Percentiles rank a stretch among this genome's conserved stretches.
Conservation (phyloP, 176 grass and related monocot species). For the Eleusine coracana region DNA sequence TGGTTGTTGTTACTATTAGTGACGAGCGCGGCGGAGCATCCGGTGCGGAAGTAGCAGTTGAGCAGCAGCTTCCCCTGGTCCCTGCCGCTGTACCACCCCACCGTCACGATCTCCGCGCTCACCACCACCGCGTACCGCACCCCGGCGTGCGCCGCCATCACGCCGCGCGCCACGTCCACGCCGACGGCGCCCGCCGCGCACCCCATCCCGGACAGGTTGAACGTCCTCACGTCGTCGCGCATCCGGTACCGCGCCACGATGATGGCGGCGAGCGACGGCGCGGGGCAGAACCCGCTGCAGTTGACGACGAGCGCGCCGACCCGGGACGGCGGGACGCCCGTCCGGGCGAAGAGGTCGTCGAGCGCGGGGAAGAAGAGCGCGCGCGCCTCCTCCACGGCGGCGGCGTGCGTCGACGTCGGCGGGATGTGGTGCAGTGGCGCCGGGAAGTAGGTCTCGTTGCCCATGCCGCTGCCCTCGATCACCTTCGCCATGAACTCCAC, state of each 20-base stretch:
- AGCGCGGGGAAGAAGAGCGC: constrained; percentile 57
- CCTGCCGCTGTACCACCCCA: constrained; percentile 69
- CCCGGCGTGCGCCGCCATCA: constrained; percentile 29
- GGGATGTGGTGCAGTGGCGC: constrained; percentile 60
- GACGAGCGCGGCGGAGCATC: constrained; percentile 59
- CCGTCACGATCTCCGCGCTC: constrained; percentile 76
- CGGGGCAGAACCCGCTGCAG: constrained; percentile 60
- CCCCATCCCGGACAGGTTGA: constrained; percentile 85
- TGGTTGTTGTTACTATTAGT: background rate
- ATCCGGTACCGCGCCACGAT: constrained; percentile 57
- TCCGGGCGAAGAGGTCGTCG: constrained; percentile 57
- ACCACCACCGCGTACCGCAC: constrained; percentile 56
- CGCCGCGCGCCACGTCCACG: constrained; percentile 51
- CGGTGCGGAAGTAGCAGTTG: constrained; percentile 82
- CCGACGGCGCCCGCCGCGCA: constrained; percentile 61
- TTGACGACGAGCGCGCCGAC: constrained; percentile 71
- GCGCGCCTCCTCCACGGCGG: constrained; percentile 55
- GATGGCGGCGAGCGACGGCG: constrained; percentile 62
- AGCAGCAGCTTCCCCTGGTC: constrained; percentile 74
- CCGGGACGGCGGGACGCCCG: constrained; percentile 40
- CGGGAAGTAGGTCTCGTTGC: constrained; percentile 80
- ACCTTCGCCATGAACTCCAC: constrained; percentile 77
- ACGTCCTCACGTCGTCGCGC: constrained; percentile 51
- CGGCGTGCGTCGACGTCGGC: constrained; percentile 43
- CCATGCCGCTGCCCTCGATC: constrained; percentile 66